Conservation (phyloP, 257 asterid genomes). For the Solanum sitiens region DNA sequence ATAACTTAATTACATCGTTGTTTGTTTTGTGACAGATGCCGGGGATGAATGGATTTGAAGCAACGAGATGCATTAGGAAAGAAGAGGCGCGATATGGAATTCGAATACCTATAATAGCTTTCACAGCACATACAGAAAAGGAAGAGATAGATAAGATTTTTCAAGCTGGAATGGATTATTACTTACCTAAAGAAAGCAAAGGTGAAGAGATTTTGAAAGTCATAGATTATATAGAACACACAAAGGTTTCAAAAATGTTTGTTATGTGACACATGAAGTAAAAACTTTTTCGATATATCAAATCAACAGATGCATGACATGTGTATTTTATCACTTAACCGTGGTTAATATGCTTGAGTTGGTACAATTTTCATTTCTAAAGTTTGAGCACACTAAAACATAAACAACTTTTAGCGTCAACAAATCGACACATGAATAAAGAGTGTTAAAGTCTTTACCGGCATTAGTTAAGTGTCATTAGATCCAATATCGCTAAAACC, state of each 20-base stretch:
- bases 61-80: constrained; percentile 49
- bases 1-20: background rate
- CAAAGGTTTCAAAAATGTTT: background rate
- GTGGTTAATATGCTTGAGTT: background rate
- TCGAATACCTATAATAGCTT: constrained; percentile 54
- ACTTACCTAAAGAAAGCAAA: constrained; percentile 5
- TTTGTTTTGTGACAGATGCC: constrained; percentile 43
- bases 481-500: no score
- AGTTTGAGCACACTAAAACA: background rate
- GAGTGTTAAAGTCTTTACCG: no score
- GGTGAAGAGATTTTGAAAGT: constrained; percentile 18
- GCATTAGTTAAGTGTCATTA: no score
- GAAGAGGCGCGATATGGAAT: constrained; percentile 32
- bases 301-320: background rate
- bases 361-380: background rate
- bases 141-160: constrained; percentile 34
- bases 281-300: background rate
- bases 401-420: no score
- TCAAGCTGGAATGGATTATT: constrained; percentile 57
- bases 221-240: background rate
- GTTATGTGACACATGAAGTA: background rate
- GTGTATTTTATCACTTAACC: background rate
- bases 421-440: no score
- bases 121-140: constrained; percentile 45
- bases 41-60: constrained; percentile 62